These are phyloP conservation scores for Metarhizium humberi DNA, from an alignment of 2,329 filamentous ascomycete genomes.

Conservation along the genomic window DNA sequence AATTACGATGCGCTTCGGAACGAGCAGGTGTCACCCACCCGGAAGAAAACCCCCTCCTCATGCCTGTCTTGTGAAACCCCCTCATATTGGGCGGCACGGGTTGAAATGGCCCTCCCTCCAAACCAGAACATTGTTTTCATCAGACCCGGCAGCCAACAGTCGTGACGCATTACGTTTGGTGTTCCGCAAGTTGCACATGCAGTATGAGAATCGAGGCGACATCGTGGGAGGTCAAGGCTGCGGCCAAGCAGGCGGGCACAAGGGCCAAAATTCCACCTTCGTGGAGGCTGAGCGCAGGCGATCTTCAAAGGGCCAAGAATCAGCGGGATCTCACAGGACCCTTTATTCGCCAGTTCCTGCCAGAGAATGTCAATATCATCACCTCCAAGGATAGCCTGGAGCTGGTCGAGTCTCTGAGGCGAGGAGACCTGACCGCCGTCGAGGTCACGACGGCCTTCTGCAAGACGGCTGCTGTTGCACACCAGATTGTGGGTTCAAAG, in stretches of 20 bases:
- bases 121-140: too few relatives aligned
- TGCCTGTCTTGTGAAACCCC: too few relatives aligned
- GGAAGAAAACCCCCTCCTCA: too few relatives aligned
- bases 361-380: slow-evolving; percentile 2
- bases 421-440: slow-evolving; percentile 11
- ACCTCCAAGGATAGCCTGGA: slow-evolving; percentile 5
- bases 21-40: too few relatives aligned
- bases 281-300: slow-evolving; percentile 11
- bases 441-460: slow-evolving; percentile 43
- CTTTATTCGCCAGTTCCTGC: slow-evolving; percentile 13
- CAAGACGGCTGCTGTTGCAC: slow-evolving; percentile 38
- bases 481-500: slow-evolving; percentile 37
- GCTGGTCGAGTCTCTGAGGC: not conserved
- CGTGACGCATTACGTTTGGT: too few relatives aligned
- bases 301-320: slow-evolving; percentile 7
- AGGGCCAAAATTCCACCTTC: slow-evolving; percentile 10
- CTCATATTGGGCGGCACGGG: too few relatives aligned
- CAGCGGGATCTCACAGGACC: slow-evolving; percentile 9
- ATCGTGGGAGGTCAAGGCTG: slow-evolving; percentile 3
- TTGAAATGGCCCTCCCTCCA: too few relatives aligned
- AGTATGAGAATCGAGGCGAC: not conserved
- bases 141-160: too few relatives aligned
- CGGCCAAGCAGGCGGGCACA: slow-evolving; percentile 10
- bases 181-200: too few relatives aligned
- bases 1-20: too few relatives aligned